A percentile compares a stretch with the other conserved stretches of the same genome.
Conservation (phyloP, 2,329 filamentous ascomycete genomes). For the Colletotrichum shisoi region DNA sequence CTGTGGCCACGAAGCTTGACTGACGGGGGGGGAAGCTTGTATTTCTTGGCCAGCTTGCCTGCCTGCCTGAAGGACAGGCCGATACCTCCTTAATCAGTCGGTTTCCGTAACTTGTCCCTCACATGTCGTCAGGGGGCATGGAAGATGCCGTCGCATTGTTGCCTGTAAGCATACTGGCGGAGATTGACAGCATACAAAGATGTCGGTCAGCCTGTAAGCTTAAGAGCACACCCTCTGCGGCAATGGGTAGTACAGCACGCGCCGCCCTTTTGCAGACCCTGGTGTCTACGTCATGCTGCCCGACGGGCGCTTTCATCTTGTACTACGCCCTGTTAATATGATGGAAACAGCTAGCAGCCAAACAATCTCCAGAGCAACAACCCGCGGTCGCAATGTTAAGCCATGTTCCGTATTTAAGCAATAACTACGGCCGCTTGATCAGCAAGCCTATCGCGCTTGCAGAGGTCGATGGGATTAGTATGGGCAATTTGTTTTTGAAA, state of each 20-base stretch:
- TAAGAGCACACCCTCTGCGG: neutral
- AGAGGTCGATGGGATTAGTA: neutral
- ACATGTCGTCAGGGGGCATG: slow-evolving; percentile 16
- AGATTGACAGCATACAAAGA: neutral
- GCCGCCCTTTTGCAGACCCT: slow-evolving; percentile 8
- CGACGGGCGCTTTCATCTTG: slow-evolving; percentile 2
- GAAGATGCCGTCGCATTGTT: neutral
- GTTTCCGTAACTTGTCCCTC: neutral
- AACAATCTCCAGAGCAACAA: slow-evolving; percentile 3
- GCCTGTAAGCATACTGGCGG: neutral
- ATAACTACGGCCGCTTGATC: neutral
- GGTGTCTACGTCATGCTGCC: slow-evolving; percentile 21
- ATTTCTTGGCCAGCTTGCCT: slow-evolving; percentile 19
- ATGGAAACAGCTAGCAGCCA: slow-evolving; percentile 4
- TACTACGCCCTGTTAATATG: neutral
- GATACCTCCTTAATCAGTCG: neutral
- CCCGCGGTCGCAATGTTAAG: neutral
- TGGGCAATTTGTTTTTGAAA: slow-evolving; percentile 12
- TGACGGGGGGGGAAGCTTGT: slow-evolving; percentile 34
- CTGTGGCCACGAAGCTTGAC: slow-evolving; percentile 36
- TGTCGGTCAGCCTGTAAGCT: neutral
- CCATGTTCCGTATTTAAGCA: neutral
- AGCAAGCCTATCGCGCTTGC: neutral
- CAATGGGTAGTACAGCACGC: neutral
- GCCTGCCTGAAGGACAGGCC: neutral